Evolutionary conservation across 2,329 filamentous ascomycete species (phyloP), one percentile per base, ranked within the genome.

Genomic region (Graphiopsis chlorocephala): DNA sequence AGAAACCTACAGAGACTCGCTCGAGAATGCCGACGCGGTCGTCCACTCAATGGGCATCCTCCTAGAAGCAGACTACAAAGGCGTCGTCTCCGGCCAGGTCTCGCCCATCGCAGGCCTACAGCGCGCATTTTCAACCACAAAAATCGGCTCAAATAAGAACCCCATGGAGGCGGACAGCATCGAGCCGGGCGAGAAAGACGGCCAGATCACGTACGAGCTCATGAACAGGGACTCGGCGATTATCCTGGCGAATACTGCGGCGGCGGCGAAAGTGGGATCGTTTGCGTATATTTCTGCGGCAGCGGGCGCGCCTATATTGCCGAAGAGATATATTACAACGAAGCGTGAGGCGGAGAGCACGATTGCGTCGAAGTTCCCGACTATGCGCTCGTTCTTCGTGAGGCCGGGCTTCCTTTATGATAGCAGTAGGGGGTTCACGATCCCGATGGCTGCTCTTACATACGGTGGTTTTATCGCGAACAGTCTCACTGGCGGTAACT

Each of bases 61-160:
- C 20, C 86, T 99, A 11, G 95, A 99, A 81, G 93, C 93, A 58
- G 95, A 99, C 82, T 99, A 99, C 86, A 99, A 99, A 80, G 91
- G 90, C 70, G 89, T 97, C 17, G 76, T 99, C 28, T 89, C 88
- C 23, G 95, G 95, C 59, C 88, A 86, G 66, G 93, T 97, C 73
- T 92, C 91, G 0, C 88, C 92, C n/a, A 79, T 96, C 61, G 79
- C 87, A 7, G 94, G 92, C 1, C 81, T 99, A 15, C 86, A 86
- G 67, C 88, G 90, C 72, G 92, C 92, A 28, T 96, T 98, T 76
- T 87, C 88, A 60, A 76, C 86, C 0, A 83, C 85, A 2, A 89
- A 89, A 70, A 71, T 77, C 79, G 73, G 87, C 64, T 86, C 86
- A 62, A 84, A 80, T 72, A 67, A 67, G 33, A 91, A 96, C 76